Evolutionary conservation across 179 eudicot genomes (phyloP).

Genomic region (Spinacia oleracea): DNA sequence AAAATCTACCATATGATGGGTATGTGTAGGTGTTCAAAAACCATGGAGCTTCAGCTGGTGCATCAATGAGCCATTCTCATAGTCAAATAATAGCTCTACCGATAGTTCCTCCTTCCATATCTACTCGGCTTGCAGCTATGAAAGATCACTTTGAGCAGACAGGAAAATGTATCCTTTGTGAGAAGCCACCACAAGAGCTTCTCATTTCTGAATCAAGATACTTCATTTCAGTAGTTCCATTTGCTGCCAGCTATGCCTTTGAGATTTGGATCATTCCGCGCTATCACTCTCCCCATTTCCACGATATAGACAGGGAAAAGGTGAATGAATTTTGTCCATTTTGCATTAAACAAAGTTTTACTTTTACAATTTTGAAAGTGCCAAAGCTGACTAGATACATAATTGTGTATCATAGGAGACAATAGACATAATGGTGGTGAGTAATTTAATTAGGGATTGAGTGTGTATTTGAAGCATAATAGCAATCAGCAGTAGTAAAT

Average conservation of each 20-base stretch:
- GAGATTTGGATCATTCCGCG: slow-evolving; percentile 93
- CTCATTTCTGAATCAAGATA: slow-evolving; percentile 58
- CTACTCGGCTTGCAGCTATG: slow-evolving; percentile 71
- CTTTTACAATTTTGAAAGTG: not conserved
- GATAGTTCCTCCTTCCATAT: slow-evolving; percentile 56
- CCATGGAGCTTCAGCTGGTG: slow-evolving; percentile 96
- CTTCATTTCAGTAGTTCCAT: slow-evolving; percentile 77
- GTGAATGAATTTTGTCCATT: slow-evolving; percentile 31
- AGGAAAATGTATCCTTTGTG: slow-evolving; percentile 76
- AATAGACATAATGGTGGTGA: not conserved
- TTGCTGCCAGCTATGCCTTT: slow-evolving; percentile 84
- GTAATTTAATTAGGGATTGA: not conserved
- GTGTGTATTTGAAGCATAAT: not conserved
- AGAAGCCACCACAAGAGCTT: slow-evolving; percentile 51
- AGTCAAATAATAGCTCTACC: slow-evolving; percentile 93
- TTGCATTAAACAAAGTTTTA: not conserved
- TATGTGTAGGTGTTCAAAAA: slow-evolving; percentile 88
- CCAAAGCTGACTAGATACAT: not conserved
- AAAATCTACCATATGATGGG: not conserved
- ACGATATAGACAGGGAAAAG: slow-evolving; percentile 67
- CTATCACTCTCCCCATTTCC: slow-evolving; percentile 75
- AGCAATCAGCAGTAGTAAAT: not conserved
- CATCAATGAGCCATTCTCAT: slow-evolving; percentile 97
- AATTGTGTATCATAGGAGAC: not conserved
- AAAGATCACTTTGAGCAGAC: slow-evolving; percentile 66